Percentiles rank a stretch among this genome's conserved stretches.
Conservation (phyloP, 129 eudicot species). For the Centaurea solstitialis region DNA sequence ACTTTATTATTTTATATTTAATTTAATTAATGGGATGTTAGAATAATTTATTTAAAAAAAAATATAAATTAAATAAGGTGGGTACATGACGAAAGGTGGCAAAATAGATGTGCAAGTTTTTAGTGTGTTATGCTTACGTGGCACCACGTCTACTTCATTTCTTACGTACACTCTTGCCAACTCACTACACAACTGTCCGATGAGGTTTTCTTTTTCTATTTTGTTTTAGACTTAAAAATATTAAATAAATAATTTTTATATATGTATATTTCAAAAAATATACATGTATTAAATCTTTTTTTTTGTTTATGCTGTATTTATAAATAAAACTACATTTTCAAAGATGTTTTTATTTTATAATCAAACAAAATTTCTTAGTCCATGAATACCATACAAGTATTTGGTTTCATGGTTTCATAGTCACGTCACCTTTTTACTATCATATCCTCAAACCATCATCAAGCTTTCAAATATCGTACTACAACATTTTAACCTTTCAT, state of each 20-base stretch:
- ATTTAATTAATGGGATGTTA: neutral
- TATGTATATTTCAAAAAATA: too few species aligned
- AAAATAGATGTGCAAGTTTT: neutral
- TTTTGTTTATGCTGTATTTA: too few species aligned
- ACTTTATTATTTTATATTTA: neutral
- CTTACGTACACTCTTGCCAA: slow-evolving; percentile 1
- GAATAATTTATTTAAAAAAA: neutral
- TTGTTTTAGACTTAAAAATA: neutral
- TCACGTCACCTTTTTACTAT: too few species aligned
- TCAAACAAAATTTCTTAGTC: too few species aligned
- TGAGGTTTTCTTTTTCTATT: neutral
- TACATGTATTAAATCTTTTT: too few species aligned
- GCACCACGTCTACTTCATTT: neutral
- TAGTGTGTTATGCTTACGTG: slow-evolving; percentile 7
- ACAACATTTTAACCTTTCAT: too few species aligned
- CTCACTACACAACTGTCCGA: slow-evolving; percentile 13
- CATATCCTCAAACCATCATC: too few species aligned
- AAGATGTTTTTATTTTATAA: too few species aligned
- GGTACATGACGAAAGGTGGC: neutral
- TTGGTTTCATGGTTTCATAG: too few species aligned
- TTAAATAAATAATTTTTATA: neutral
- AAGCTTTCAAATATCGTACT: too few species aligned
- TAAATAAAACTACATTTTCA: too few species aligned
- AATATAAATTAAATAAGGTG: neutral
- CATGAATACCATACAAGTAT: too few species aligned